Percentiles rank a stretch among this genome's conserved stretches.
These are phyloP conservation scores for Trypanosoma melophagium DNA, from an alignment of 208 protist species.

Conservation along the genomic window DNA sequence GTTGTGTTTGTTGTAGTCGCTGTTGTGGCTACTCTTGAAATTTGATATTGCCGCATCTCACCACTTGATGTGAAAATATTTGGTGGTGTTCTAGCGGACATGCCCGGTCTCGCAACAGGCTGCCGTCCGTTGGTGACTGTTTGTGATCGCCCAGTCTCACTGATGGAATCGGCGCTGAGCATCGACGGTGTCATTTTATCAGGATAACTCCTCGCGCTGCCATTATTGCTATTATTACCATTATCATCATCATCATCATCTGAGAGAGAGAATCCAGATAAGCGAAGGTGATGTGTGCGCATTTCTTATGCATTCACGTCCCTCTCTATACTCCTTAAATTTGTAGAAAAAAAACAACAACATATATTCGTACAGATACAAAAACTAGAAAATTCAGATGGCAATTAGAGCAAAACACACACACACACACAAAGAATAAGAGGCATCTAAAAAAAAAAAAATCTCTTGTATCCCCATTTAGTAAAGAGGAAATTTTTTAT, in stretches of 20 bases:
- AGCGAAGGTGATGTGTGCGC: neutral
- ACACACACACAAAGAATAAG: neutral
- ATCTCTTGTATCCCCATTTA: conserved; percentile 22
- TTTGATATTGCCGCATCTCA: neutral
- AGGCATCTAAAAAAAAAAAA: conserved; percentile 11
- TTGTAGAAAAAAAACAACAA: conserved; percentile 28
- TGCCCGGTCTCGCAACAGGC: conserved; percentile 1
- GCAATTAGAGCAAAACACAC: conserved; percentile 2
- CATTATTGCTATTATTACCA: neutral
- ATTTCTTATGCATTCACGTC: too few relatives aligned
- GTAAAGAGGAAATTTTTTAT: conserved; percentile 67
- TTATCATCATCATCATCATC: conserved; percentile 6
- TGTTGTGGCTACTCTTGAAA: too few relatives aligned
- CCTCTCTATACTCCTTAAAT: too few relatives aligned
- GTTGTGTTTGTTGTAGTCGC: too few relatives aligned
- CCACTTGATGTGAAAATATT: too few relatives aligned
- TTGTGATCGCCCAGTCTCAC: neutral
- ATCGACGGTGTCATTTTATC: too few relatives aligned
- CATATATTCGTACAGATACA: neutral
- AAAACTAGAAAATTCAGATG: neutral
- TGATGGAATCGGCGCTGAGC: too few relatives aligned
- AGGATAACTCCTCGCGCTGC: neutral
- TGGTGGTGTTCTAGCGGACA: too few relatives aligned
- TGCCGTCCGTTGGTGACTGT: neutral
- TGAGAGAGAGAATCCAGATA: neutral